Conservation (phyloP, 495 filamentous ascomycete species). For the Coniosporium apollinis region DNA sequence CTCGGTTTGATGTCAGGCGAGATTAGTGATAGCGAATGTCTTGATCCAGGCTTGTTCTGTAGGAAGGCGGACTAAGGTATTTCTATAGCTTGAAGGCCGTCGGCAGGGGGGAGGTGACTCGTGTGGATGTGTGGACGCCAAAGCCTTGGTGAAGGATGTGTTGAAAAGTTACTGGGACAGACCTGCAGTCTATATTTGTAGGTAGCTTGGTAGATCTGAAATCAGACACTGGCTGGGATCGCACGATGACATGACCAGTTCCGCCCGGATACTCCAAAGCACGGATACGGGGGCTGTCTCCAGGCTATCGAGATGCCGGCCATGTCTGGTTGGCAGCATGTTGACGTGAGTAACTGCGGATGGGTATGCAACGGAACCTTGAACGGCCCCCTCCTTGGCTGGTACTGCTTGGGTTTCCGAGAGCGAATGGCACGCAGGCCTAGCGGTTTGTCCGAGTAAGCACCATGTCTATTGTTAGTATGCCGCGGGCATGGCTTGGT, state of each 20-base stretch:
- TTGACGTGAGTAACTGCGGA: conserved; percentile 6
- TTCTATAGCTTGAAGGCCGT: background rate
- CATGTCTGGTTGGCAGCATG: conserved; percentile 15
- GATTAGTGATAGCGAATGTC: too few species aligned
- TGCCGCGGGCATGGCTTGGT: background rate
- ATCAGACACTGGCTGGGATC: conserved; percentile 8
- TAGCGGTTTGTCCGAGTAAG: conserved; percentile 1
- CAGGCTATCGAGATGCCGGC: conserved; percentile 8
- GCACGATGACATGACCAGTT: conserved; percentile 12
- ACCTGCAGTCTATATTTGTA: conserved; percentile 16
- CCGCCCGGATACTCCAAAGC: too few species aligned
- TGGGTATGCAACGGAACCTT: conserved; percentile 2
- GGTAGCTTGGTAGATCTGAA: background rate
- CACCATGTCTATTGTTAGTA: conserved; percentile 3
- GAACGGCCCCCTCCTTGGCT: background rate
- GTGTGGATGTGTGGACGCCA: background rate
- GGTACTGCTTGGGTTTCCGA: background rate
- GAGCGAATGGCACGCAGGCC: conserved; percentile 1
- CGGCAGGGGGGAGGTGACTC: background rate
- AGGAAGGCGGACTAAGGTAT: background rate
- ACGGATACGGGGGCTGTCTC: conserved; percentile 13
- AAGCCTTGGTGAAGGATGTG: conserved; percentile 5
- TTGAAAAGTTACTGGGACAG: conserved; percentile 6
- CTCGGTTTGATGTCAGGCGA: too few species aligned
- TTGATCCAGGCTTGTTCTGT: too few species aligned